These are phyloP conservation scores for Galeopsis tetrahit DNA, from an alignment of 257 asterid species.

Conservation along the genomic window DNA sequence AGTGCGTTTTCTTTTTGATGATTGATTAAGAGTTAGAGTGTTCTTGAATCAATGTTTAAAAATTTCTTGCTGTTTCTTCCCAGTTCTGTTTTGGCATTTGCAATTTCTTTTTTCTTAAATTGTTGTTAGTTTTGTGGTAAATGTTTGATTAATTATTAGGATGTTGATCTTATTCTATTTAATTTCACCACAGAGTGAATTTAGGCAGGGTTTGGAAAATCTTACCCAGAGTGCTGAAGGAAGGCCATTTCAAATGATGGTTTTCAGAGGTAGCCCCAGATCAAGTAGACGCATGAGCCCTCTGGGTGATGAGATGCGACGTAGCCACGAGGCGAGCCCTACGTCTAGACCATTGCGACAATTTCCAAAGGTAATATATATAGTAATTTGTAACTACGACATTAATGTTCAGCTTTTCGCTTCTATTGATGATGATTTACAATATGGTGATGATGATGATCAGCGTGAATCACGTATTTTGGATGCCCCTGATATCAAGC, in stretches of 20 bases:
- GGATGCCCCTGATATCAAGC: slow-evolving; percentile 60
- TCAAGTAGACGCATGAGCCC: slow-evolving; percentile 49
- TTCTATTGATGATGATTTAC: slow-evolving; percentile 7
- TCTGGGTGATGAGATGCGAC: slow-evolving; percentile 60
- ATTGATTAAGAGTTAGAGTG: slow-evolving; percentile 7
- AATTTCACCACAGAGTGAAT: slow-evolving; percentile 45
- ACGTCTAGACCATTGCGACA: slow-evolving; percentile 39
- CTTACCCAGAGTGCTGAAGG: slow-evolving; percentile 67
- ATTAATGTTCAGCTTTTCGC: neutral
- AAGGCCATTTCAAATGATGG: slow-evolving; percentile 83
- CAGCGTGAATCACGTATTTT: slow-evolving; percentile 53
- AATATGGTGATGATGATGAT: slow-evolving; percentile 12
- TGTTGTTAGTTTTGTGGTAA: slow-evolving; percentile 12
- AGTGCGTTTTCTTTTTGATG: slow-evolving; percentile 37
- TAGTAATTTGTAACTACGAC: neutral
- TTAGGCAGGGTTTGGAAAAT: slow-evolving; percentile 51
- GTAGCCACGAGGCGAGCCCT: slow-evolving; percentile 42
- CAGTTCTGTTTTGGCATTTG: neutral
- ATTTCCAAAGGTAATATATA: slow-evolving; percentile 57
- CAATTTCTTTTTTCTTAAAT: neutral
- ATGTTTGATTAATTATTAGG: neutral
- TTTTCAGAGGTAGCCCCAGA: slow-evolving; percentile 91
- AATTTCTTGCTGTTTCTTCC: slow-evolving; percentile 15
- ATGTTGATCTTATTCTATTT: slow-evolving; percentile 10
- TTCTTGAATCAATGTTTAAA: slow-evolving; percentile 23